phyloP scores from a whole-genome alignment of 2,329 filamentous ascomycete species.

The Ceratocystis papillata region DNA sequence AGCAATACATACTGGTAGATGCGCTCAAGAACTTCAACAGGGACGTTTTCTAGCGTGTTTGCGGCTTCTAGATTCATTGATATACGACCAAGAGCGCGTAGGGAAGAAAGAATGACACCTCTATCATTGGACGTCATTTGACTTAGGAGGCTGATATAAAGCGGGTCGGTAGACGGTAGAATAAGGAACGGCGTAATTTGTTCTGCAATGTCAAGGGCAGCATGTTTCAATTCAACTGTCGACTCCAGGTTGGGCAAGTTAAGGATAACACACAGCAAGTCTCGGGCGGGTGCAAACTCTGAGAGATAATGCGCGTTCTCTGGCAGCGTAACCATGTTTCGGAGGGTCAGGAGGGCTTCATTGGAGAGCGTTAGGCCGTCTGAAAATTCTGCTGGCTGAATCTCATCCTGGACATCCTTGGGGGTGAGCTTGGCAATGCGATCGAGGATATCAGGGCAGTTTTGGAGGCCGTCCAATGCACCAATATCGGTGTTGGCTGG shows the following conservation, averaged over 20 bases:
- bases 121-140: constrained; percentile 62
- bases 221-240: constrained; percentile 77
- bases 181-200: constrained; percentile 74
- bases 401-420: constrained; percentile 52
- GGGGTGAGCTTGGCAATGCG: constrained; percentile 55
- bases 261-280: constrained; percentile 72
- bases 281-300: constrained; percentile 62
- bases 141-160: constrained; percentile 63
- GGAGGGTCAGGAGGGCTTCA: constrained; percentile 75
- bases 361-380: constrained; percentile 66
- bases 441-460: constrained; percentile 49
- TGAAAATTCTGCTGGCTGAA: constrained; percentile 60
- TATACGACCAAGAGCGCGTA: constrained; percentile 75
- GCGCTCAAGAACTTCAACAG: constrained; percentile 52
- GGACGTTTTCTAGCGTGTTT: constrained; percentile 64
- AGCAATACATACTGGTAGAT: constrained; percentile 65
- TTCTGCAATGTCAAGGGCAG: constrained; percentile 83
- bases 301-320: constrained; percentile 80
- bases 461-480: constrained; percentile 37
- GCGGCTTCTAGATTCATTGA: constrained; percentile 74
- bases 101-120: constrained; percentile 65
- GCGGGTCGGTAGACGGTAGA: constrained; percentile 59
- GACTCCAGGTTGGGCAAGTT: constrained; percentile 62
- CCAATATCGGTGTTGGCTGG: constrained; percentile 41
- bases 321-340: constrained; percentile 90